Conservation (phyloP, 2,329 filamentous ascomycete genomes). For the Colletotrichum paranaense region DNA sequence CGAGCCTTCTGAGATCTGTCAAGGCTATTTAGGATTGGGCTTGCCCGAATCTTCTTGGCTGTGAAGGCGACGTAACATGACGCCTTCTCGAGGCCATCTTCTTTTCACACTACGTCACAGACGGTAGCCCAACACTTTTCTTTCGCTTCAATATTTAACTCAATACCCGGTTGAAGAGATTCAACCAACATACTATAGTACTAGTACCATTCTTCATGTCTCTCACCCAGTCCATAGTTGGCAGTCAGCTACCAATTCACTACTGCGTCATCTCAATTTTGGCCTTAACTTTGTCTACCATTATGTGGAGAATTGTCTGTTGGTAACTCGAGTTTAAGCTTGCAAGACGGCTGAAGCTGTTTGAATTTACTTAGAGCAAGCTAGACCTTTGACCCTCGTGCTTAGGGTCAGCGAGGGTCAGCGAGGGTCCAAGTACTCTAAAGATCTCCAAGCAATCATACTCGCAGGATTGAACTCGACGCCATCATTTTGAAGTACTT, state of each 20-base stretch:
- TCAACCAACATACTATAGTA: background rate
- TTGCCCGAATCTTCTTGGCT: background rate
- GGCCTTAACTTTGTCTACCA: no score
- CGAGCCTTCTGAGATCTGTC: conserved; percentile 2
- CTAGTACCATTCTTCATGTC: background rate
- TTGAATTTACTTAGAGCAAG: no score
- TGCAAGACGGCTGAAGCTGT: background rate
- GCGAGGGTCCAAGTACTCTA: background rate
- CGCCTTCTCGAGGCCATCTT: background rate
- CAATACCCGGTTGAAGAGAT: background rate
- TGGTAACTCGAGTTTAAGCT: background rate
- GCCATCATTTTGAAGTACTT: background rate
- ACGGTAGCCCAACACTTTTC: background rate
- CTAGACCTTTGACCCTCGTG: background rate
- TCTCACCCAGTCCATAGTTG: background rate
- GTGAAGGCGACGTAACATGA: background rate
- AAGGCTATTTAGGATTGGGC: background rate
- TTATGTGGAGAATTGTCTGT: no score
- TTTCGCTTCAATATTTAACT: no score
- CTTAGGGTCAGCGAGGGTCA: background rate
- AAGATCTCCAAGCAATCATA: background rate
- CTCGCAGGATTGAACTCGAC: background rate
- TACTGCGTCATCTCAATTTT: no score
- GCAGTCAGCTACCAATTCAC: background rate
- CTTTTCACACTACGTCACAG: background rate